Evolutionary conservation across 331 rosid genomes (phyloP), one percentile per base, ranked within the genome.

Genomic region (Rhamnella rubrinervis): DNA sequence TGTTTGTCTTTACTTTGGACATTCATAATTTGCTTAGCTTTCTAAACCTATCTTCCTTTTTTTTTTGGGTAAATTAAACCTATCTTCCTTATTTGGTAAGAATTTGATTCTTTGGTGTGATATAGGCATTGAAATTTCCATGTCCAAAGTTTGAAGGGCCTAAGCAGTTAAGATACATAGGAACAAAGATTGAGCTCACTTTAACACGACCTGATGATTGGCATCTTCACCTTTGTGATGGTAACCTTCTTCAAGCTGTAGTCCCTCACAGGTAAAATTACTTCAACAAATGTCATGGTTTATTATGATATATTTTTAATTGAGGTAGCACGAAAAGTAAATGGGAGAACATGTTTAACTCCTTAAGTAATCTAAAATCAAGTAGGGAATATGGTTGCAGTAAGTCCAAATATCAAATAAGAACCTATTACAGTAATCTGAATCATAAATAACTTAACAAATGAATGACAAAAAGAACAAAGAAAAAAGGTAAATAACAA

Each of bases 201-300:
- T 75, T 93, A 52, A 79, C 92, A 14, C 89, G 87, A 68, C 98
- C 98, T 55, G 98, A 93, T 84, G 97, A 93, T 78, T 93, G 97
- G 92, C 98, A 93, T 77, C 96, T 90, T 72, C 98, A 93, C 80
- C 98, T 93, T 74, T 93, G 96, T 53, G 97, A 93, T 38, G 93
- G 96, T 12, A 84, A 85, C 31, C 88, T 93, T 65, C 93, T 93
- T 61, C 67, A 88, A 83, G 92, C 85, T 60, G 97, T 93, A 44
- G 77, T 89, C 50, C 84, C 90, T 77, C 87, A 88, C 83, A 89
- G 96, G 97, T 92, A 25, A 74, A 23, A 52, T 72, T 49, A 64
- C 39, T 28, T 66, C 17, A 35, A 39, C 17, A 15, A 61, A 41
- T 44, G 14, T 44, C 49, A 59, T 31, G 52, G 41, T 21, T 66